phyloP scores from a whole-genome alignment of 192 early-diverging fungal species.

The Coemansia furcata region DNA sequence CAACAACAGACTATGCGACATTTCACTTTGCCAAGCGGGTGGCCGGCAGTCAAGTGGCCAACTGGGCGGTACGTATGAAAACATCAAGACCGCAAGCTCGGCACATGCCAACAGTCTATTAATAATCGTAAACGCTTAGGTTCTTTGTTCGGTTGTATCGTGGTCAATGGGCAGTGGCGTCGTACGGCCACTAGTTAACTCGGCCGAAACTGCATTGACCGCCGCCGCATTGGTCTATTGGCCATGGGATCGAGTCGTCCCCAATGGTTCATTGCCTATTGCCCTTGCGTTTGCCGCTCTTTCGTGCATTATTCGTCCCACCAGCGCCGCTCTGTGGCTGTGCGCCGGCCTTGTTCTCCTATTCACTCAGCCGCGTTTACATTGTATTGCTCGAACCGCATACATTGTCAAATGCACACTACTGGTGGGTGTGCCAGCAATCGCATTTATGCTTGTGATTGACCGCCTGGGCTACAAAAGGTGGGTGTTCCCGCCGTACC shows the following conservation, averaged over 20 bases:
- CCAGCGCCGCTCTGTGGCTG: constrained; percentile 83
- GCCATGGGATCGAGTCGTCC: constrained; percentile 60
- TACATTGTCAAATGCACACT: constrained; percentile 8
- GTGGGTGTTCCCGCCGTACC: constrained; percentile 71
- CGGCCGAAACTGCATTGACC: constrained; percentile 73
- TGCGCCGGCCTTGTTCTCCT: constrained; percentile 68
- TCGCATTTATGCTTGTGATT: constrained; percentile 54
- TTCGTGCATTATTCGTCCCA: constrained; percentile 85
- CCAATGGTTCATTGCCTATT: constrained; percentile 8
- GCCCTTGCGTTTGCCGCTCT: constrained; percentile 72
- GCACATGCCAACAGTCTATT: not conserved
- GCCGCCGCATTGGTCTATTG: constrained; percentile 80
- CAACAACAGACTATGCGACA: constrained; percentile 70
- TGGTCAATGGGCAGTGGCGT: constrained; percentile 59
- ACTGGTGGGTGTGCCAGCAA: constrained; percentile 35
- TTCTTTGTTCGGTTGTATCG: not conserved
- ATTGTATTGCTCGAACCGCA: constrained; percentile 4
- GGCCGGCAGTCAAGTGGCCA: constrained; percentile 58
- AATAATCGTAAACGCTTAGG: constrained; percentile 1
- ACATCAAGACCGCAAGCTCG: not conserved
- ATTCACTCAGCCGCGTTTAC: constrained; percentile 15
- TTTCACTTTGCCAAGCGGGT: constrained; percentile 66
- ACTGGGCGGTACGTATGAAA: constrained; percentile 55
- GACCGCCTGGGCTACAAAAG: constrained; percentile 70
- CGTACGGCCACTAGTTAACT: constrained; percentile 66